Conservation (phyloP, 2,329 filamentous ascomycete species). For the Fusarium burgessii region DNA sequence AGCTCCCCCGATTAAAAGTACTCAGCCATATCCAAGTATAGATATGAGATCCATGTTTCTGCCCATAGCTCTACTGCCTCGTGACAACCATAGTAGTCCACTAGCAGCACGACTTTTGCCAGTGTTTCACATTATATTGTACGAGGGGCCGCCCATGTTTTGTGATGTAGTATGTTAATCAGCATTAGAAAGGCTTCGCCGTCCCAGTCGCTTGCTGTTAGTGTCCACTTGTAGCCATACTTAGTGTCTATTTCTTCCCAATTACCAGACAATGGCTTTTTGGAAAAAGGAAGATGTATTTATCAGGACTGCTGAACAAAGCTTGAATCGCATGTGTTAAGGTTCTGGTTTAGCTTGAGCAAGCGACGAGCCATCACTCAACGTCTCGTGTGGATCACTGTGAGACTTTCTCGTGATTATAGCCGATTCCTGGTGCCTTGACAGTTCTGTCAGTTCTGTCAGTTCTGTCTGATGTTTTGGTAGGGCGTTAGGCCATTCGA, state of each 20-base stretch:
- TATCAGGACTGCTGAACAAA: background rate
- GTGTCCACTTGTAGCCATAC: background rate
- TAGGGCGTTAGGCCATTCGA: background rate
- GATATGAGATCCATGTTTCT: background rate
- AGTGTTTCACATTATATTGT: fast-evolving
- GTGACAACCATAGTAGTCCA: background rate
- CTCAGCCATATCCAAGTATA: fast-evolving
- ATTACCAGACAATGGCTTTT: background rate
- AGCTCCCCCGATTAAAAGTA: background rate
- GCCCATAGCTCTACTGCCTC: background rate
- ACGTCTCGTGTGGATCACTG: background rate
- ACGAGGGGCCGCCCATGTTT: background rate
- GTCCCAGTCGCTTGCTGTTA: background rate
- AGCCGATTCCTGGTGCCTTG: fast-evolving
- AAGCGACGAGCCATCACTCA: fast-evolving
- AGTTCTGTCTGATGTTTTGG: background rate
- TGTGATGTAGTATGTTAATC: background rate
- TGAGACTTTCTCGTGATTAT: background rate
- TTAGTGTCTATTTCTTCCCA: background rate
- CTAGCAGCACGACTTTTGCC: background rate
- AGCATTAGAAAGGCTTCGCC: background rate
- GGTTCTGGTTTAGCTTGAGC: background rate
- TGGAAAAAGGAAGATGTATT: background rate
- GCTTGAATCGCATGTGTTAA: background rate
- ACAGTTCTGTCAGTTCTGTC: background rate